A percentile compares a stretch with the other conserved stretches of the same genome.
These are phyloP conservation scores for Botryosphaeria dothidea DNA, from an alignment of 2,329 filamentous ascomycete genomes.

Conservation along the genomic window DNA sequence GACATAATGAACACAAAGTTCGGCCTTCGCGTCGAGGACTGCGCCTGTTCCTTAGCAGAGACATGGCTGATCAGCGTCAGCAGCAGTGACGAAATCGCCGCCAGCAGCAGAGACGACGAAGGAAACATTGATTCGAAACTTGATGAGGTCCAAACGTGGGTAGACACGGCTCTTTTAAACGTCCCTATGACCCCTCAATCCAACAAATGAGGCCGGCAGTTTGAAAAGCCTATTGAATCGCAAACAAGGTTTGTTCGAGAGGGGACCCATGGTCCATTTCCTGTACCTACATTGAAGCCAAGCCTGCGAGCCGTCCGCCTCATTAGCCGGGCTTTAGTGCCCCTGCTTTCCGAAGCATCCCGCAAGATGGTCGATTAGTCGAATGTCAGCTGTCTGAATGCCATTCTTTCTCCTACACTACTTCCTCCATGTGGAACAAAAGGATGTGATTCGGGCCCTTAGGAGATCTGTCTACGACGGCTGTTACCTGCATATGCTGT, in stretches of 20 bases:
- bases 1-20: conserved; percentile 70
- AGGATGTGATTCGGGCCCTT: no score
- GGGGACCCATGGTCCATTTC: background rate
- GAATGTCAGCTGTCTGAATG: no score
- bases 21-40: conserved; percentile 14
- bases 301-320: background rate
- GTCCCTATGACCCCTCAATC: background rate
- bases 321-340: background rate
- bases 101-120: background rate
- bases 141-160: background rate
- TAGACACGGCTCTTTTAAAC: background rate
- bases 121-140: background rate
- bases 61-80: background rate
- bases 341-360: background rate
- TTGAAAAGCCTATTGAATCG: background rate
- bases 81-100: background rate
- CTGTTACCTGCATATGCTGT: no score
- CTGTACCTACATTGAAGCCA: background rate
- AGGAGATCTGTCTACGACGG: no score
- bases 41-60: background rate
- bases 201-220: background rate
- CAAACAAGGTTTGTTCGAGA: background rate
- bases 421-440: no score
- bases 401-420: no score
- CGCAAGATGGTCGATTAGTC: background rate